Evolutionary conservation across 1,284 basidiomycete genomes (phyloP), one percentile per base, ranked within the genome.

Genomic region (Volvariella volvacea): DNA sequence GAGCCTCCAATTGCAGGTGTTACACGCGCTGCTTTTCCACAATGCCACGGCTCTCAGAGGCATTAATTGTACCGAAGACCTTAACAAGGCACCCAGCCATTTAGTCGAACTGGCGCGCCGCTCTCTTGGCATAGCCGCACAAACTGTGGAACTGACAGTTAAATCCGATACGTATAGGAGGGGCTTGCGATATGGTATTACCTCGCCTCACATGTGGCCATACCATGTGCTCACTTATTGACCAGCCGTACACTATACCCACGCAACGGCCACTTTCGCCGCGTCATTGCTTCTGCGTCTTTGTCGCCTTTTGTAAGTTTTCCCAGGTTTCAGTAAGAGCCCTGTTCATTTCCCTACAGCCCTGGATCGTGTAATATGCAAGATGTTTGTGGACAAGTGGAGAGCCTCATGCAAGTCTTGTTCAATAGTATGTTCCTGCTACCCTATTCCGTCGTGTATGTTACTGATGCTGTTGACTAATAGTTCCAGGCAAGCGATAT

Each of bases 221-320:
- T 10, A 10, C 28, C 22, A 28, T 17, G 2, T 30, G 22, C 21
- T 39, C 50, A 49, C 47, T 42, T 44, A 45, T 50, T 14, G 56
- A 46, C 49, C 56, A 88, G 91, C 87, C 25, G 88, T 92, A 30
- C 84, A 88, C 56, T 92, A 91, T 56, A 88, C 89, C 6, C 90
- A 95, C 59, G 89, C 88, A 39, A 91, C 90, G 31, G 92, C 92
- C 2, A 93, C 92, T 0, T 96, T 96, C 63, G 80, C 88, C 16
- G 92, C 90, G 12, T 89, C 90, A 3, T 88, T 95, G 62, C 67
- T 95, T 47, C 73, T 96, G 46, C 84, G 93, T 39, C 72, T 95
- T 34, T 80, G 82, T 33, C 79, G 92, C 10, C 70, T 95, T 22
- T 93, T 95, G 87, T 90, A 58, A 65, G 86, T 66, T 45, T 30